A percentile compares a stretch with the other conserved stretches of the same genome.
Evolutionary conservation across 305 asterid genomes (phyloP).

Genomic region (Striga hermonthica): DNA sequence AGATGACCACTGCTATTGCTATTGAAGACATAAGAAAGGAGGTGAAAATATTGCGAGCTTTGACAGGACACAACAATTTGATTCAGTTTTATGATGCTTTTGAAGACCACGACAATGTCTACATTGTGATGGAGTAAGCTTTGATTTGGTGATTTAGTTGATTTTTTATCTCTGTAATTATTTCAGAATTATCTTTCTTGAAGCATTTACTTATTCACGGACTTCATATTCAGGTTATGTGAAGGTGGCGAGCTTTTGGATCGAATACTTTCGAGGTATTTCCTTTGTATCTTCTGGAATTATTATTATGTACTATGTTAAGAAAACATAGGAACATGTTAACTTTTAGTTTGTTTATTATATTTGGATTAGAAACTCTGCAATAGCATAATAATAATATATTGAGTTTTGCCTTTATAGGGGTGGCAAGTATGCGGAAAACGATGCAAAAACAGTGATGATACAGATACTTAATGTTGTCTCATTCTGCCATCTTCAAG

Average conservation of each 20-base stretch:
- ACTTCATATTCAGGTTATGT: constrained; percentile 55
- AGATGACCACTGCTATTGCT: constrained; percentile 95
- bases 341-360: background rate
- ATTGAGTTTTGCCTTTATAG: constrained; percentile 33
- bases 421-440: constrained; percentile 85
- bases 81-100: constrained; percentile 77
- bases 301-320: background rate
- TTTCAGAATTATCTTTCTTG: constrained; percentile 26
- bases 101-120: constrained; percentile 85
- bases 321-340: background rate
- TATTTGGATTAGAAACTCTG: constrained; percentile 20
- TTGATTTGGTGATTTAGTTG: constrained; percentile 6
- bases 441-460: constrained; percentile 77
- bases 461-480: constrained; percentile 76
- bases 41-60: constrained; percentile 92
- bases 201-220: too few relatives aligned
- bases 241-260: constrained; percentile 97
- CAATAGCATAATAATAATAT: background rate
- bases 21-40: constrained; percentile 96
- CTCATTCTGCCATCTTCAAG: constrained; percentile 91
- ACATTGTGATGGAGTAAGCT: constrained; percentile 94
- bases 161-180: constrained; percentile 13
- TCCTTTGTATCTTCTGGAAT: background rate
- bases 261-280: constrained; percentile 82
- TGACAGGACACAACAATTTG: constrained; percentile 77